Base-by-base conservation (phyloP, 139 green algal species). In the Mesotaenium endlicherianum region DNA sequence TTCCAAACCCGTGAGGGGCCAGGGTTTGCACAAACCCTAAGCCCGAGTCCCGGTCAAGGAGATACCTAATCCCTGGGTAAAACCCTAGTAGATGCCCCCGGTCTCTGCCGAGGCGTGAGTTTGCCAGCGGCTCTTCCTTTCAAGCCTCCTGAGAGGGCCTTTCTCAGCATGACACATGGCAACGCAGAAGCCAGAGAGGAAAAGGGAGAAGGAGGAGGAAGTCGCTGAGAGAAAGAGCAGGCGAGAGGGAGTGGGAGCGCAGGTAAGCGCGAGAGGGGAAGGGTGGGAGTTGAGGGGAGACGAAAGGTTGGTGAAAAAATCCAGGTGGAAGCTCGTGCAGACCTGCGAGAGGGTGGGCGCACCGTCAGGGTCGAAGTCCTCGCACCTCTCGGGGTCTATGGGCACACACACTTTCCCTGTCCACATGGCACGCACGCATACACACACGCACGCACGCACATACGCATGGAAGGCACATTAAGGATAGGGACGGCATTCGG, bases 351-450 rank as follows among this genome's bases (percentile, higher is more conserved):
- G 91, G 4, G 93, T 97, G 42, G 92, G 91, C 50, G 97, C 95
- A 0, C 40, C 84, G 2, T 94, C 91, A 2, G 95, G 95, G 83
- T 98, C 91, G 86, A 99, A 99, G 5, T 92, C 81, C 70, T 91
- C 90, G 1, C 90, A 92, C 0, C 39, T 43, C 0, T 49, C 80
- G 0, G 94, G 93, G 86, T 98, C 93, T 20, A 99, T 94, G 16
- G 96, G 96, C 59, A 99, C 94, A 80, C 96, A 99, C 74, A 99
- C 93, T 80, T 94, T 95, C 71, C 96, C 76, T 83, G 77, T 31
- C 6, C 6, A 8, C 64, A 14, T 17, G 16, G 14, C 64, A 58
- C 14, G 40, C 17, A 42, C 64, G 11, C 11, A 75, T 14, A 58
- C 14, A 75, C 16, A 31, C 40, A 34, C 20, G 26, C 20, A 64